Evolutionary conservation across 148 eudicot species (phyloP).

Genomic region (Camellia japonica): DNA sequence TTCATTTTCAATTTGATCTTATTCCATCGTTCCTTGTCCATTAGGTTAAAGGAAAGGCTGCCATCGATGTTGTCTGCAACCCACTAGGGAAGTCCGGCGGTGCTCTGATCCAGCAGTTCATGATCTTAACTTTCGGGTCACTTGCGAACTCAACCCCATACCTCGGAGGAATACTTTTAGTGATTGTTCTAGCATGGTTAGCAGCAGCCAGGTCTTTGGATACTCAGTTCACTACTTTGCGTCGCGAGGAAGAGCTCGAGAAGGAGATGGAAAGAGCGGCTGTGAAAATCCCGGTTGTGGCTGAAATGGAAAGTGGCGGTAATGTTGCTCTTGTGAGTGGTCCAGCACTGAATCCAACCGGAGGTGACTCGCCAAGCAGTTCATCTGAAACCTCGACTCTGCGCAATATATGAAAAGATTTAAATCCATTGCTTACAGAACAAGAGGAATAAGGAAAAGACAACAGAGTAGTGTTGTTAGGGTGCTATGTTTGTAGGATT

Average conservation of each 20-base stretch:
- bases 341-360: slow-evolving; percentile 35
- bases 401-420: slow-evolving; percentile 20
- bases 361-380: slow-evolving; percentile 41
- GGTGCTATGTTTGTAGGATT: slow-evolving; percentile 11
- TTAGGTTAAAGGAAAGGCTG: slow-evolving; percentile 98
- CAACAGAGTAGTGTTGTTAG: not conserved
- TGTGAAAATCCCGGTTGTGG: slow-evolving; percentile 67
- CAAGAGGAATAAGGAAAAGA: not conserved
- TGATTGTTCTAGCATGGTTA: slow-evolving; percentile 88
- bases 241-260: slow-evolving; percentile 93
- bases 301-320: slow-evolving; percentile 39
- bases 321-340: slow-evolving; percentile 39
- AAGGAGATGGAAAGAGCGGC: slow-evolving; percentile 87
- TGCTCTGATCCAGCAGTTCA: slow-evolving; percentile 95
- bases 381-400: slow-evolving; percentile 44
- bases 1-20: not conserved
- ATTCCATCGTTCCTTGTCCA: not conserved
- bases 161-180: slow-evolving; percentile 78
- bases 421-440: not conserved
- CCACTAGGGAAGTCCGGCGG: slow-evolving; percentile 98
- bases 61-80: slow-evolving; percentile 98
- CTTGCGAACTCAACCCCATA: slow-evolving; percentile 97
- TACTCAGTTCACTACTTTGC: slow-evolving; percentile 74
- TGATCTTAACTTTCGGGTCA: slow-evolving; percentile 94
- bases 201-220: slow-evolving; percentile 87